Evolutionary conservation across 164 flowering plant species (phyloP).

Genomic region (Magnolia sinica): DNA sequence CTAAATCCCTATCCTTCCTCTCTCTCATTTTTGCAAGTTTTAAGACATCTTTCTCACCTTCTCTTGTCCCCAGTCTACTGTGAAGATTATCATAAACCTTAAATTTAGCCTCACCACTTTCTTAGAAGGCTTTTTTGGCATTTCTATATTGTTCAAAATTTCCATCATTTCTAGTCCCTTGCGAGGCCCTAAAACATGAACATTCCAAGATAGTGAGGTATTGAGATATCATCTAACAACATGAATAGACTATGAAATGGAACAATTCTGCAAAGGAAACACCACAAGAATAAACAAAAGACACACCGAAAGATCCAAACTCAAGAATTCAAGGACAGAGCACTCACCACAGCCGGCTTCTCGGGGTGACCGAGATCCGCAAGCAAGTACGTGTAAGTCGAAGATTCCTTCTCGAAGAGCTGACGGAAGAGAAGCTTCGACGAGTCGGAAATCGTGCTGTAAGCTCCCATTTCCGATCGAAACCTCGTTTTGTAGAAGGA

Average conservation of each 20-base stretch:
- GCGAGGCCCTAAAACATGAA: too few relatives aligned
- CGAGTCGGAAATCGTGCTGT: slow-evolving; percentile 33
- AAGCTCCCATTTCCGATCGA: slow-evolving; percentile 21
- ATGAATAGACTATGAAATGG: not conserved
- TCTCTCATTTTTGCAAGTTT: too few relatives aligned
- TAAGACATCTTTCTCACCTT: too few relatives aligned
- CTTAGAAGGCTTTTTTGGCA: too few relatives aligned
- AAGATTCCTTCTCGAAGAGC: slow-evolving; percentile 55
- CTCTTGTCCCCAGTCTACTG: too few relatives aligned
- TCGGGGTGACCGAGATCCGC: slow-evolving; percentile 84
- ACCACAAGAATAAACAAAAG: not conserved
- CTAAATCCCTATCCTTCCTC: too few relatives aligned
- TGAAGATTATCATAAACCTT: too few relatives aligned
- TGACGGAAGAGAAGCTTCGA: slow-evolving; percentile 53
- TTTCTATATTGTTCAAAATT: too few relatives aligned
- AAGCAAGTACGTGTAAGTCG: slow-evolving; percentile 86
- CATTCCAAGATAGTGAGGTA: too few relatives aligned
- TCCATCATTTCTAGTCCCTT: too few relatives aligned
- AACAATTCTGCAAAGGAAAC: not conserved
- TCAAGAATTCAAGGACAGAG: not conserved
- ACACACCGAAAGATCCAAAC: not conserved
- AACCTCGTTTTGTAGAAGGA: not conserved
- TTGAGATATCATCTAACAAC: not conserved
- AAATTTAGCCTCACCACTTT: too few relatives aligned
- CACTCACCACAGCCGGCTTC: slow-evolving; percentile 75